Percentiles rank a stretch among this genome's conserved stretches.
Conservation (phyloP, 1,284 basidiomycete species). For the Schizophyllum amplum region DNA sequence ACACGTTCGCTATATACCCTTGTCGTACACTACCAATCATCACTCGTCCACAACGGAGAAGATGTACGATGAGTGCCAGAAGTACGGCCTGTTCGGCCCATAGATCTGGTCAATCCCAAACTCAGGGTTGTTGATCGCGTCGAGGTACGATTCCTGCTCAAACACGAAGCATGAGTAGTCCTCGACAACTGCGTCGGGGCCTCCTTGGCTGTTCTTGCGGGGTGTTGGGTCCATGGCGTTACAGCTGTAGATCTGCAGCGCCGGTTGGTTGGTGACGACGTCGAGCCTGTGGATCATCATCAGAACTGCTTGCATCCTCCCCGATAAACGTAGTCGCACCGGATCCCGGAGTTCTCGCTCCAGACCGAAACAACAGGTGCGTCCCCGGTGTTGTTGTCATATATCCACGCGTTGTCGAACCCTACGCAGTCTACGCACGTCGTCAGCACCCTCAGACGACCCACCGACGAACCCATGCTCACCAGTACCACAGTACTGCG, state of each 20-base stretch:
- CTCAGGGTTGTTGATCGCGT: constrained; percentile 40
- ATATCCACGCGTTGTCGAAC: constrained; percentile 41
- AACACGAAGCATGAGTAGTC: constrained; percentile 39
- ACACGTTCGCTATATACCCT: background rate
- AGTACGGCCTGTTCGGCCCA: constrained; percentile 30
- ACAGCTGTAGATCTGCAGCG: constrained; percentile 39
- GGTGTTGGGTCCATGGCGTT: constrained; percentile 31
- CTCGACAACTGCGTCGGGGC: constrained; percentile 26
- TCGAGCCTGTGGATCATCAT: constrained; percentile 26
- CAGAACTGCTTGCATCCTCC: background rate
- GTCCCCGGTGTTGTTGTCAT: constrained; percentile 23
- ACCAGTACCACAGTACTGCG: constrained; percentile 35
- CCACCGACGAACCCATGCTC: background rate
- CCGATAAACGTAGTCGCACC: constrained; percentile 15
- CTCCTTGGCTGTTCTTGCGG: constrained; percentile 36
- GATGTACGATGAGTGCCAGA: constrained; percentile 33
- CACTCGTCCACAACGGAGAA: constrained; percentile 23
- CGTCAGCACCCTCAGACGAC: background rate
- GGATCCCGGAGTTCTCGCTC: constrained; percentile 39
- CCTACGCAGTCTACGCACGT: constrained; percentile 29
- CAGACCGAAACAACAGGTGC: constrained; percentile 32
- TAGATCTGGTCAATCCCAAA: constrained; percentile 37
- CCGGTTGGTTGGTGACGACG: constrained; percentile 36
- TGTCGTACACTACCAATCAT: background rate
- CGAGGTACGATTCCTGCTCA: constrained; percentile 40